phyloP scores from a whole-genome alignment of 192 early-diverging fungal genomes.

The Coemansia sp. region DNA sequence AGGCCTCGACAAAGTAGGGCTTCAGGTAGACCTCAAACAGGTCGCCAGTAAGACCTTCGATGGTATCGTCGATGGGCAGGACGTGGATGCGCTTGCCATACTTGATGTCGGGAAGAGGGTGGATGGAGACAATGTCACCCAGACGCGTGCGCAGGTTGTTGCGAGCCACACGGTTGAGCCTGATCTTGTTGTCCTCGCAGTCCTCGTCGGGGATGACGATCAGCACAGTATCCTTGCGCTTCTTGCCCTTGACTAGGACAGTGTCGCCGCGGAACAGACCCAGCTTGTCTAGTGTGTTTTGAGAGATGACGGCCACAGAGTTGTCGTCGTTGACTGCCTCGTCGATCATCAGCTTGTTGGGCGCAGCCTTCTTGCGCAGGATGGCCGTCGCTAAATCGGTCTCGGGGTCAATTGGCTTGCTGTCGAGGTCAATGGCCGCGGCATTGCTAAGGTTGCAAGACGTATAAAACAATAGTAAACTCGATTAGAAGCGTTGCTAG shows the following conservation, averaged over 20 bases:
- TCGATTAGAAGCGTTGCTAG: neutral
- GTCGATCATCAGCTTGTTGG: constrained; percentile 99
- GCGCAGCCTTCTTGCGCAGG: constrained; percentile 88
- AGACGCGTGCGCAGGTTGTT: constrained; percentile 93
- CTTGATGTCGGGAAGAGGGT: constrained; percentile 90
- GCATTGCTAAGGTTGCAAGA: constrained; percentile 22
- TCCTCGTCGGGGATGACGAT: constrained; percentile 91
- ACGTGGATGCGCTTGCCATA: constrained; percentile 97
- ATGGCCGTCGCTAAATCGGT: constrained; percentile 94
- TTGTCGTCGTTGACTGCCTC: constrained; percentile 97
- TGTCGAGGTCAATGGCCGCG: constrained; percentile 31
- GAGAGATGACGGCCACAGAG: constrained; percentile 86
- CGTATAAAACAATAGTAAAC: neutral
- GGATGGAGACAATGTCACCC: constrained; percentile 94
- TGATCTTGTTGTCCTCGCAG: constrained; percentile 88
- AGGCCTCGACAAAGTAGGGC: constrained; percentile 98
- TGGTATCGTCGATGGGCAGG: constrained; percentile 95
- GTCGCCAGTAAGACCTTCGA: constrained; percentile 96
- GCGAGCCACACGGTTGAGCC: constrained; percentile 93
- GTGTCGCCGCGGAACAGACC: constrained; percentile 95
- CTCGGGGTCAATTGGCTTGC: constrained; percentile 54
- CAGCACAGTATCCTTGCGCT: constrained; percentile 93
- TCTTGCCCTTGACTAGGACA: constrained; percentile 96
- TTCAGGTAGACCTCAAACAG: constrained; percentile 97
- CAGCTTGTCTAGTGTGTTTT: constrained; percentile 89